phyloP scores from a whole-genome alignment of 306 rosid genomes.

The Begonia masoniana region DNA sequence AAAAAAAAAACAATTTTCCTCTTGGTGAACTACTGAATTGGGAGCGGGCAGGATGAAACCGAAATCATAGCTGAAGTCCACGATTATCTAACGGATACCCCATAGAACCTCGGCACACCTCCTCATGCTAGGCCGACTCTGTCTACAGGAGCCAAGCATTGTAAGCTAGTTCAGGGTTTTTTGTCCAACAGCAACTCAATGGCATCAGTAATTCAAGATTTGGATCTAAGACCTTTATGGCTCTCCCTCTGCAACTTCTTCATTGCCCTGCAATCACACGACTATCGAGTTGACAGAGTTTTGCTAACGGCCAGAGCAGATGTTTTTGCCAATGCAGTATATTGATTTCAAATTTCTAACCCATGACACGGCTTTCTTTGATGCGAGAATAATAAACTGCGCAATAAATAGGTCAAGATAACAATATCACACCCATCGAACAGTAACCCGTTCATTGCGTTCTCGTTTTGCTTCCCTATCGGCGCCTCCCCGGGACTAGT shows the following conservation, averaged over 20 bases:
- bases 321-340: no score
- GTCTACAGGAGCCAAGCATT: constrained; percentile 89
- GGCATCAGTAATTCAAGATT: constrained; percentile 45
- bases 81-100: constrained; percentile 77
- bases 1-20: constrained; percentile 4
- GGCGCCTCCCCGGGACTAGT: constrained; percentile 89
- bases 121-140: constrained; percentile 81
- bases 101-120: constrained; percentile 88
- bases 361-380: no score
- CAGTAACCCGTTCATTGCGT: constrained; percentile 59
- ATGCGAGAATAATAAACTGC: no score
- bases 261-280: constrained; percentile 61
- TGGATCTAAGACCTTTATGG: constrained; percentile 46
- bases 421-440: constrained; percentile 67
- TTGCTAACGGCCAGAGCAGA: no score
- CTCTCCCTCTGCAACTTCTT: constrained; percentile 57
- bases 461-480: constrained; percentile 78
- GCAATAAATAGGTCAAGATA: constrained; percentile 1
- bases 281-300: no score
- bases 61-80: constrained; percentile 39
- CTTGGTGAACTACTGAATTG: constrained; percentile 27
- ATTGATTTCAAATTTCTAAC: no score
- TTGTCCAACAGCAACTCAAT: constrained; percentile 42
- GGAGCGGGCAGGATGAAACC: constrained; percentile 48
- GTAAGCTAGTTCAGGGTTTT: constrained; percentile 81